Conservation (phyloP, 2,329 filamentous ascomycete genomes). For the Neoarthrinium moseri region DNA sequence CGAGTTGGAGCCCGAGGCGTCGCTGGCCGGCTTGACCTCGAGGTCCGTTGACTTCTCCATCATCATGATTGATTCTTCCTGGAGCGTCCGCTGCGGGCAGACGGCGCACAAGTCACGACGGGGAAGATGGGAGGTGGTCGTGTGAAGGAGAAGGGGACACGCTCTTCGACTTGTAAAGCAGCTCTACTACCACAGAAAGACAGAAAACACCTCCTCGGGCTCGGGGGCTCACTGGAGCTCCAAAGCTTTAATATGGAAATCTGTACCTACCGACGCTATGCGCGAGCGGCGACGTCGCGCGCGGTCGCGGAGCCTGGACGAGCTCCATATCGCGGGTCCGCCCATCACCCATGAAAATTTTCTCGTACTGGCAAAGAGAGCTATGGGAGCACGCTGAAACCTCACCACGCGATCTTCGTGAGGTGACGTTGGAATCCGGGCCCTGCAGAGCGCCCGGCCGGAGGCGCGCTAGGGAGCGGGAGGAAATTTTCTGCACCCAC, state of each 20-base stretch:
- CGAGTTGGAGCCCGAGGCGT: neutral
- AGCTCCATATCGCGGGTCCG: too few species aligned
- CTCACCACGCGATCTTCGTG: neutral
- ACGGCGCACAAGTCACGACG: neutral
- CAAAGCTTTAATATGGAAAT: neutral
- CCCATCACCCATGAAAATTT: neutral
- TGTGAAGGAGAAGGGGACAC: too few species aligned
- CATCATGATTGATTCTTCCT: neutral
- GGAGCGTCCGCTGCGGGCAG: neutral
- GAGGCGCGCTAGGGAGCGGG: too few species aligned
- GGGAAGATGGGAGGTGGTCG: neutral
- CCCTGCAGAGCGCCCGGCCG: too few species aligned
- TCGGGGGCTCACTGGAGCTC: neutral
- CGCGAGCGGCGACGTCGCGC: too few species aligned
- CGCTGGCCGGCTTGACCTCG: slow-evolving; percentile 5
- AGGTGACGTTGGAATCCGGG: neutral
- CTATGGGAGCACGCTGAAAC: neutral
- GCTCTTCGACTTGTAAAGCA: too few species aligned
- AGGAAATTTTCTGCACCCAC: too few species aligned
- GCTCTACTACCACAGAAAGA: too few species aligned
- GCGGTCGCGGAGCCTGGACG: too few species aligned
- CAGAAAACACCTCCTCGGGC: too few species aligned
- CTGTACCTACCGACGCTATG: too few species aligned
- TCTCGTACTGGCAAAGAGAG: neutral
- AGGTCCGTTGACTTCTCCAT: slow-evolving; percentile 3